Evolutionary conservation across 768 basidiomycete genomes (phyloP).

Genomic region (Lentinula raphanica): DNA sequence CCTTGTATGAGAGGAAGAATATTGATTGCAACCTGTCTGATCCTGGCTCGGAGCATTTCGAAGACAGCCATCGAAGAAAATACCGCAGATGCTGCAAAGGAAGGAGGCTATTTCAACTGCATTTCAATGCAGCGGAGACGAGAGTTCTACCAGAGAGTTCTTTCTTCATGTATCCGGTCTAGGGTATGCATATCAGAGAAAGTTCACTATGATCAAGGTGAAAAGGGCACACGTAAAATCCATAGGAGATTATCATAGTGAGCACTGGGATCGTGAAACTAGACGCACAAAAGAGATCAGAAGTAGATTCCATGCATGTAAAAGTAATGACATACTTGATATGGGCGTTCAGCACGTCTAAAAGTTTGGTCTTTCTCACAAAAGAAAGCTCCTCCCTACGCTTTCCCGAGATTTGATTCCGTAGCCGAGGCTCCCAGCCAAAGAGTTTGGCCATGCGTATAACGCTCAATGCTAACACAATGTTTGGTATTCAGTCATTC

Average conservation of each 20-base stretch:
- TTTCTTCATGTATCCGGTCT: conserved; percentile 9
- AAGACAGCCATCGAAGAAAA: conserved; percentile 39
- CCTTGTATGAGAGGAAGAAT: conserved; percentile 23
- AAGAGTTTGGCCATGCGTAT: conserved; percentile 53
- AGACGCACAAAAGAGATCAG: not conserved
- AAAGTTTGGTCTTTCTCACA: conserved; percentile 35
- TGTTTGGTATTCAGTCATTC: conserved; percentile 23
- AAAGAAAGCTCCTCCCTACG: conserved; percentile 42
- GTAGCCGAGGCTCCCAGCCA: conserved; percentile 42
- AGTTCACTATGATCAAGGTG: not conserved
- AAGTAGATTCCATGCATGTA: not conserved
- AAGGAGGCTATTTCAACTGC: not conserved
- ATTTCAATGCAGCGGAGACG: not conserved
- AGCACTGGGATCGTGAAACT: conserved; percentile 45
- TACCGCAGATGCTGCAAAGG: conserved; percentile 16
- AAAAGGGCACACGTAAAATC: conserved; percentile 31
- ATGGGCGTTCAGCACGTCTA: conserved; percentile 31
- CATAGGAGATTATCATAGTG: conserved; percentile 43
- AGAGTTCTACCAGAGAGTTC: conserved; percentile 12
- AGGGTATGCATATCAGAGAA: not conserved
- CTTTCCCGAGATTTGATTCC: conserved; percentile 34
- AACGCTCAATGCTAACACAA: conserved; percentile 35
- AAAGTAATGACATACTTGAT: conserved; percentile 28
- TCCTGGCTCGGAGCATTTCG: conserved; percentile 37
- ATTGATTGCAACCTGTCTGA: conserved; percentile 23